Base-by-base conservation (phyloP, 2,329 filamentous ascomycete genomes). In the Neopestalotiopsis clavispora region DNA sequence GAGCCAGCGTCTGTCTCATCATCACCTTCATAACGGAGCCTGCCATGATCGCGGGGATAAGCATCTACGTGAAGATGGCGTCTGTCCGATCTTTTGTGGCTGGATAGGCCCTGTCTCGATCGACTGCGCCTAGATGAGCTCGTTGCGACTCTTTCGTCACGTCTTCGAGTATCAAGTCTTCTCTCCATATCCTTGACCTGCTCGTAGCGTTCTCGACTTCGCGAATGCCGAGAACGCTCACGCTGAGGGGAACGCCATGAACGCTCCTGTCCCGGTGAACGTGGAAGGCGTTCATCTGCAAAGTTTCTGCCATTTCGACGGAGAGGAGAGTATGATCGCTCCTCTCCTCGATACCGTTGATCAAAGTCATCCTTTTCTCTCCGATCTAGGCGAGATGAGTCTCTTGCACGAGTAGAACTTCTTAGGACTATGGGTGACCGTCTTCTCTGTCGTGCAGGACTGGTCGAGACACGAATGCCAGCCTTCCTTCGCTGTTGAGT, bases 401-500 rank as follows among this genome's bases (percentile, higher is more conserved):
- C 38, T 40, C 60, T 57, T 5, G 45, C 13, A 17, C 64, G 64
- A 57, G 32, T 30, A n/a, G 52, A 17, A 28, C 30, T n/a, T 12
- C 32, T 14, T n/a, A 13, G 20, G 10, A n/a, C 32, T 17, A 9
- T 12, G 23, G 56, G 32, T n/a, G 65, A 42, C 28, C n/a, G 34
- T 45, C 20, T 17, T 45, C 7, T 28, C 20, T 59, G 9, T 32
- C 28, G n/a, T 12, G 56, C 42, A 17, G 12, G 32, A 28, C n/a
- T 34, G 58, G 17, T 10, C 12, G 23, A 34, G 13, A n/a, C 20
- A 32, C 23, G 49, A 20, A 69, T 71, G 4, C 70, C 67, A 61
- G 57, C 65, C 14, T 52, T 45, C 45, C 74, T 74, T 40, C 82
- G 77, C 69, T 74, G 77, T 58, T 79, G 75, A 4, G 74, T 77